These are phyloP conservation scores for Bacidia gigantensis DNA, from an alignment of 495 filamentous ascomycete genomes.

Conservation along the genomic window DNA sequence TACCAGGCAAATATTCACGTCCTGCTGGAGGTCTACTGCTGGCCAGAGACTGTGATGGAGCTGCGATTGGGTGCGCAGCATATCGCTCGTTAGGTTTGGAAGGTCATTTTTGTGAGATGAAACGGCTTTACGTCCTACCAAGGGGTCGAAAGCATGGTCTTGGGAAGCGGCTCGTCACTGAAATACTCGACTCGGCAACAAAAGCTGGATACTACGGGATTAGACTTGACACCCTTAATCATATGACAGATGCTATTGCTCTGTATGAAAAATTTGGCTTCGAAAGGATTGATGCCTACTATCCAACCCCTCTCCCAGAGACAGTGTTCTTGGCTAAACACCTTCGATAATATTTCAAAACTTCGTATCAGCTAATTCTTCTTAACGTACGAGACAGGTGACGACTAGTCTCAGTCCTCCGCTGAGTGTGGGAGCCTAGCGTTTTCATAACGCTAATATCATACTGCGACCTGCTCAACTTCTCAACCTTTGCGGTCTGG, in stretches of 20 bases:
- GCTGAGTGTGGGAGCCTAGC: no score
- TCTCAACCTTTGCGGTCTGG: no score
- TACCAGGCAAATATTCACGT: constrained; percentile 41
- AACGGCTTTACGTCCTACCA: constrained; percentile 40
- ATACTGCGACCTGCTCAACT: no score
- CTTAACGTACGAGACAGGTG: no score
- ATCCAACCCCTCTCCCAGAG: constrained; percentile 39
- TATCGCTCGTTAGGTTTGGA: constrained; percentile 21
- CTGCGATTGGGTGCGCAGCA: constrained; percentile 39
- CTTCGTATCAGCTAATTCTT: no score
- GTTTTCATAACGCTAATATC: no score
- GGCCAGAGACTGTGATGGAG: constrained; percentile 22
- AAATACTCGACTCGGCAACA: constrained; percentile 31
- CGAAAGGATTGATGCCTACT: constrained; percentile 38
- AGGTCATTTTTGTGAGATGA: constrained; percentile 41
- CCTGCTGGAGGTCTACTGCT: constrained; percentile 35
- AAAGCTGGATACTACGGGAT: constrained; percentile 39
- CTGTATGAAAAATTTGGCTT: constrained; percentile 42
- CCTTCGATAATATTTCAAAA: background rate
- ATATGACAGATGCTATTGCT: constrained; percentile 36
- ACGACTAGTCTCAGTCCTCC: no score
- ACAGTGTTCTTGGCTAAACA: constrained; percentile 27
- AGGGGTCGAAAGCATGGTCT: constrained; percentile 34
- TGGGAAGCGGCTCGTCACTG: constrained; percentile 32
- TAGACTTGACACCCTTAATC: constrained; percentile 39